Conservation (phyloP, 2,329 filamentous ascomycete species). For the Aspergillus tubingensis region DNA sequence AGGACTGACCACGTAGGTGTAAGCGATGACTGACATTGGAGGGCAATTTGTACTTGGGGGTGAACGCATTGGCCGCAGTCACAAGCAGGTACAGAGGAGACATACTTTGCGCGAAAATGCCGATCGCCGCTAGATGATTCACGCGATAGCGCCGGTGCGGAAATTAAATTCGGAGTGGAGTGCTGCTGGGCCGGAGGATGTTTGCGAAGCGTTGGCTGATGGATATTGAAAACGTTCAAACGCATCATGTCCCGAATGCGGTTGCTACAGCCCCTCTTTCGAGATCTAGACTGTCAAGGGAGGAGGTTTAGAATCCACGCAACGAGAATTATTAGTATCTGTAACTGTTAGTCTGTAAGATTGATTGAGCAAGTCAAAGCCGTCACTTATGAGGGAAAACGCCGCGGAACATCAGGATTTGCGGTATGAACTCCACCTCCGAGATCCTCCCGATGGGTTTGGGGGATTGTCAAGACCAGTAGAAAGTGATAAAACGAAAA, state of each 20-base stretch:
- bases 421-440: too few species aligned
- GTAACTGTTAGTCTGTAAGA: too few species aligned
- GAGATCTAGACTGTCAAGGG: neutral
- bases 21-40: neutral
- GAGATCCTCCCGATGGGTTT: too few species aligned
- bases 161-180: neutral
- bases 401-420: too few species aligned
- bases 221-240: neutral
- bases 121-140: slow-evolving; percentile 9
- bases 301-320: too few species aligned
- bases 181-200: neutral
- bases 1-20: neutral
- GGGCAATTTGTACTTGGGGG: neutral
- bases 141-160: slow-evolving; percentile 9
- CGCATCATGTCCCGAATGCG: neutral
- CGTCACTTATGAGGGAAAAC: too few species aligned
- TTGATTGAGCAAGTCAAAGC: too few species aligned
- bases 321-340: too few species aligned
- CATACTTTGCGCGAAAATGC: neutral
- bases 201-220: neutral
- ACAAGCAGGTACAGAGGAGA: neutral
- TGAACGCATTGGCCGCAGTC: neutral
- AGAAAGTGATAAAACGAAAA: neutral
- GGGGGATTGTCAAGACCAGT: too few species aligned
- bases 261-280: neutral